Conservation (phyloP, 495 filamentous ascomycete species). For the Aspergillus leporis region DNA sequence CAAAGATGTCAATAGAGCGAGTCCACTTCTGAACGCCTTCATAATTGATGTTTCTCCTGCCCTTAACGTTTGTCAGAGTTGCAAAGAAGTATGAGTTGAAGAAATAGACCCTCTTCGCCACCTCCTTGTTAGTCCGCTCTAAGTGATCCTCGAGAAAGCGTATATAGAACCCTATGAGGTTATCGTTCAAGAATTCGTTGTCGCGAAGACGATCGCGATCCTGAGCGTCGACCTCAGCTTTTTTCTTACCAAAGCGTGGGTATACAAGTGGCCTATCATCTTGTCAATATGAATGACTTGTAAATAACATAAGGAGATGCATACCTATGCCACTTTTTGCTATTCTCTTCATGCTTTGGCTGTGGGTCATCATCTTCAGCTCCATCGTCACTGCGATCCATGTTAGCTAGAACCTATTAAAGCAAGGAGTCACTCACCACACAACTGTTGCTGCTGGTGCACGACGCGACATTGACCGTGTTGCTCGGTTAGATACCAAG, state of each 20-base stretch:
- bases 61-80: slow-evolving; percentile 62
- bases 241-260: slow-evolving; percentile 65
- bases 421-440: slow-evolving; percentile 18
- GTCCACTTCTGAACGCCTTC: slow-evolving; percentile 88
- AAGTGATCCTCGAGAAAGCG: slow-evolving; percentile 69
- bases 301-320: neutral
- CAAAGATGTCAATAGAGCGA: slow-evolving; percentile 78
- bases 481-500: slow-evolving; percentile 21
- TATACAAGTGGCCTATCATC: slow-evolving; percentile 62
- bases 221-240: slow-evolving; percentile 71
- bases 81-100: slow-evolving; percentile 92
- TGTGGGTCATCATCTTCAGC: slow-evolving; percentile 11
- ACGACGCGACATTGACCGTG: slow-evolving; percentile 35
- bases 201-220: slow-evolving; percentile 82
- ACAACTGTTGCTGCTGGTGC: slow-evolving; percentile 17
- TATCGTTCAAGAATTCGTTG: slow-evolving; percentile 90
- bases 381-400: slow-evolving; percentile 13
- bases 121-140: slow-evolving; percentile 52
- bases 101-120: slow-evolving; percentile 71
- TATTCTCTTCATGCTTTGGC: slow-evolving; percentile 21
- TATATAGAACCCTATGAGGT: slow-evolving; percentile 83
- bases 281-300: slow-evolving; percentile 7
- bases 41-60: slow-evolving; percentile 68
- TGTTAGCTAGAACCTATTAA: slow-evolving; percentile 1
- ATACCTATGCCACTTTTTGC: slow-evolving; percentile 30